phyloP scores from a whole-genome alignment of 202 grass and related monocot species.

The Panicum hallii region DNA sequence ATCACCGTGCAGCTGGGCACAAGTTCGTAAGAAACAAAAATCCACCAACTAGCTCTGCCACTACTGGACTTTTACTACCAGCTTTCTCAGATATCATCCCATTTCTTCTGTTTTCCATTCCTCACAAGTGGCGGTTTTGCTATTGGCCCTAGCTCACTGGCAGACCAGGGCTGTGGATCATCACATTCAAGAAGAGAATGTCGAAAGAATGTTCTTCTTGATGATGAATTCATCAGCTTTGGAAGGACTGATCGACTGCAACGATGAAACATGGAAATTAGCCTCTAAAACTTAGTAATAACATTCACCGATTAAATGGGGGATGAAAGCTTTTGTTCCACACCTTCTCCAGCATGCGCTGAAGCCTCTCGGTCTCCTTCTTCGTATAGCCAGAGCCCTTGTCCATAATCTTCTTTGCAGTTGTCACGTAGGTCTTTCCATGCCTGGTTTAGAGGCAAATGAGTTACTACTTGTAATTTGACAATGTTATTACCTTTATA shows the following conservation, averaged over 20 bases:
- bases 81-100: background rate
- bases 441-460: slow-evolving; percentile 58
- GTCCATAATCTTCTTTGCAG: slow-evolving; percentile 66
- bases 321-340: background rate
- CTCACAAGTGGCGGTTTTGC: background rate
- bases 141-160: slow-evolving; percentile 24
- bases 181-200: slow-evolving; percentile 68
- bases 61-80: slow-evolving; percentile 36
- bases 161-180: background rate
- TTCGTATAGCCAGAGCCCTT: slow-evolving; percentile 84
- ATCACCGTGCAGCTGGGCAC: background rate
- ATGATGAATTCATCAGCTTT: slow-evolving; percentile 93
- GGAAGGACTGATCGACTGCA: slow-evolving; percentile 76
- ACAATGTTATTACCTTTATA: background rate
- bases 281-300: slow-evolving; percentile 14
- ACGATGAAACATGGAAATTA: slow-evolving; percentile 37
- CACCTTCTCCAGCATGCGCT: slow-evolving; percentile 95
- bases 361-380: slow-evolving; percentile 85
- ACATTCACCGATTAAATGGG: slow-evolving; percentile 12
- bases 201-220: slow-evolving; percentile 96
- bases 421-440: slow-evolving; percentile 80
- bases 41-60: slow-evolving; percentile 7
- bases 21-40: slow-evolving; percentile 38
- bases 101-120: background rate
- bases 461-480: background rate